phyloP scores from a whole-genome alignment of 163 green algal genomes.

The Picocystis sp. region DNA sequence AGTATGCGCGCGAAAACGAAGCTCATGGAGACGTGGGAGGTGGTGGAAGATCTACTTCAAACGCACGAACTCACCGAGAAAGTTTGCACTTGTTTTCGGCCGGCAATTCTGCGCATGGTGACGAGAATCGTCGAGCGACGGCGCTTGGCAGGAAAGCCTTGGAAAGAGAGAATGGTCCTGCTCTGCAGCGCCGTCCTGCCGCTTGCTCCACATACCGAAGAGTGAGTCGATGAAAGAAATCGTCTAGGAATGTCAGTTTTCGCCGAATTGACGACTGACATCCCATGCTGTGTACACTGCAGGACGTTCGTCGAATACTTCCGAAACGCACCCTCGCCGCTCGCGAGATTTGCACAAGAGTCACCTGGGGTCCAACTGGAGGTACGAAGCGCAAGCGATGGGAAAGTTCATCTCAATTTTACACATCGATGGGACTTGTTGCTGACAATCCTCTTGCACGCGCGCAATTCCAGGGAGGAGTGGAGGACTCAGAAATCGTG shows the following conservation, averaged over 20 bases:
- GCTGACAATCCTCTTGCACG: too few species aligned
- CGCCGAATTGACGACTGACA: conserved; percentile 11
- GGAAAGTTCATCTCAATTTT: too few species aligned
- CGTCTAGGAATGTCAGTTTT: conserved; percentile 21
- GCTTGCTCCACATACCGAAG: conserved; percentile 1
- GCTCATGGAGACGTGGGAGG: too few species aligned
- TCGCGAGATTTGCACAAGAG: too few species aligned
- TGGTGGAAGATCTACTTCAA: conserved; percentile 4
- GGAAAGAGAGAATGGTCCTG: not conserved
- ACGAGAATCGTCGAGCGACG: conserved; percentile 14
- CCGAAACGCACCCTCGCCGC: too few species aligned
- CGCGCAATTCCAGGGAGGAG: too few species aligned
- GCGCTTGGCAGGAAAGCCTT: not conserved
- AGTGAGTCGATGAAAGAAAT: conserved; percentile 14
- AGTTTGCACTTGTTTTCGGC: conserved; percentile 12
- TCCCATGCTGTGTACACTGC: not conserved
- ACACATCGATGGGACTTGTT: too few species aligned
- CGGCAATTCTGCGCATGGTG: conserved; percentile 19
- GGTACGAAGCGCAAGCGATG: too few species aligned
- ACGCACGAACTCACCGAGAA: conserved; percentile 9
- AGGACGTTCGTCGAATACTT: not conserved
- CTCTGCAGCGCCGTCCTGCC: not conserved
- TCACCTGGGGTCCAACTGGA: too few species aligned
- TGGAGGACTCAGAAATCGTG: too few species aligned
- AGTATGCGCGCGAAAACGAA: too few species aligned